Evolutionary conservation across 192 early-diverging fungal genomes (phyloP), one percentile per base, ranked within the genome.

Genomic region (Backusella luteola): DNA sequence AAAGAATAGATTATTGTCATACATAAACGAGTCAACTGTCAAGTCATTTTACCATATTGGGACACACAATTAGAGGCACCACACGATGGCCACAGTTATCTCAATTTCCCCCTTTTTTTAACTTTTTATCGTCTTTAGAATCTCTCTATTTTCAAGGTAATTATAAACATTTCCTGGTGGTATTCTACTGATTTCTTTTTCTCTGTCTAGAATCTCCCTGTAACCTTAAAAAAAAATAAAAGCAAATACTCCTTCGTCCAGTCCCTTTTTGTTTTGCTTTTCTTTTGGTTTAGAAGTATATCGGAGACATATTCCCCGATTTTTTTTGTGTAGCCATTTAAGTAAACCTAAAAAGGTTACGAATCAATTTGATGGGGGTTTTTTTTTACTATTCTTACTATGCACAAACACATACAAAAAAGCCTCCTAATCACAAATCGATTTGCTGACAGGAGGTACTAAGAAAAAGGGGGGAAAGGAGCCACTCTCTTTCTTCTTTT

Each of bases 251-350:
- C 53, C 53, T 56, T 56, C 53, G n/a, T 56, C 23, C n/a, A 53
- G 6, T 56, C 53, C 53, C 19, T 21, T 39, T 39, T 39, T 39
- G 38, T 39, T 39, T 39, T 12, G 38, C 38, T 21, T 23, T 56
- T 6, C n/a, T 56, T 56, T 56, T 56, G 53, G 53, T n/a, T 56
- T 56, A 56, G 9, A 56, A 56, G 21, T 56, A 56, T 56, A 21
- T 56, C 53, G 53, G 53, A 56, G 53, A 11, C 53, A 21, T 56
- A 21, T 56, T 56, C 21, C 53, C n/a, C 53, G 53, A 56, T 56
- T 56, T 56, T 56, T 56, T 56, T 56, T 56, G 53, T 56, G 53
- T 53, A 53, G 15, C 52, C 52, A 53, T 44, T 44, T 44, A 44
- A 44, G 42, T 44, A 44, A 44, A 44, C 42, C 42, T 17, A 44